These are phyloP conservation scores for Calcarisporium arbuscula DNA, from an alignment of 2,329 filamentous ascomycete genomes.

Conservation along the genomic window DNA sequence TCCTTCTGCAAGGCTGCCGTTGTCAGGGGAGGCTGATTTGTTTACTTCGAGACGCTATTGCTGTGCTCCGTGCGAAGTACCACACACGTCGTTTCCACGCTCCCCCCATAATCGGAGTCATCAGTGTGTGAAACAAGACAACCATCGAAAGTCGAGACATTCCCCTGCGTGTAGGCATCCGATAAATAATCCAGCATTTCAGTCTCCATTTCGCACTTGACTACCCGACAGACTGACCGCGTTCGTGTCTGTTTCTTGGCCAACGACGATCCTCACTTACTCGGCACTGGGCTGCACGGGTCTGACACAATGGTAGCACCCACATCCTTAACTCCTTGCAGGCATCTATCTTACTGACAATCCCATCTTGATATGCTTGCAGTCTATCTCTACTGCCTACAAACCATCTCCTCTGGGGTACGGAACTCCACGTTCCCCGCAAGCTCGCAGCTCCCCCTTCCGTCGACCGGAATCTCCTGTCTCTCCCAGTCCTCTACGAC, in stretches of 20 bases:
- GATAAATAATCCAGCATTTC: too few species aligned
- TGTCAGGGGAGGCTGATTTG: conserved; percentile 19
- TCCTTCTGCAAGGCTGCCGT: conserved; percentile 18
- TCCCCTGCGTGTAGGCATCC: too few species aligned
- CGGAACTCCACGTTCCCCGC: conserved; percentile 53
- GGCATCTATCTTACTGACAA: conserved; percentile 20
- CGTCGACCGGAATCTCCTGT: conserved; percentile 55
- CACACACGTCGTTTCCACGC: neutral
- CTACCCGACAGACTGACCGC: too few species aligned
- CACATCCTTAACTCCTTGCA: conserved; percentile 15
- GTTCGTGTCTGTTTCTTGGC: conserved; percentile 12
- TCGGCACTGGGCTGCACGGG: conserved; percentile 6
- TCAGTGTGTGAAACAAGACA: too few species aligned
- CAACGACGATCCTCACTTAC: conserved; percentile 10
- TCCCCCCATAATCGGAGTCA: too few species aligned
- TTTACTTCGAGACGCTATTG: conserved; percentile 19
- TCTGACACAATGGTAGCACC: conserved; percentile 23
- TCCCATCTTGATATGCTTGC: conserved; percentile 20
- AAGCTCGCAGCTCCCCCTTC: conserved; percentile 56
- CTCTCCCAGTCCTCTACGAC: conserved; percentile 59
- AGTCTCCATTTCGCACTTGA: too few species aligned
- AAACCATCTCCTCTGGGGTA: conserved; percentile 68
- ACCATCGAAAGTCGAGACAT: too few species aligned
- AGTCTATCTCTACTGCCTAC: conserved; percentile 53
- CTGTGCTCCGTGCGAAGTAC: neutral